Percentiles rank a stretch among this genome's conserved stretches.
These are phyloP conservation scores for Plasmodium sp. DNA, from an alignment of 169 alveolate species.

Conservation along the genomic window DNA sequence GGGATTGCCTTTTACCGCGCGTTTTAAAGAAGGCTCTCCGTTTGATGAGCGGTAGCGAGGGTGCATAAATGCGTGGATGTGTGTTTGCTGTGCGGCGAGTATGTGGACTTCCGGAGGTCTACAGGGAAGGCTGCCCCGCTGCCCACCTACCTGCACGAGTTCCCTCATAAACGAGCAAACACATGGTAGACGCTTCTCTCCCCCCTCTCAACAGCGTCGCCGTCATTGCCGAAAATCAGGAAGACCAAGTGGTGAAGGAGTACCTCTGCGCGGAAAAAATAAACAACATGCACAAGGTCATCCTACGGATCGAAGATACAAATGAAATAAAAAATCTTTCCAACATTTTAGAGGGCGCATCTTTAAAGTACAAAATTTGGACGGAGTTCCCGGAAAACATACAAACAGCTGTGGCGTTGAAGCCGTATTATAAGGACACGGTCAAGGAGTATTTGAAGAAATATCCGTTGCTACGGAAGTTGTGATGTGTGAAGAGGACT, in stretches of 20 bases:
- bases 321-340: slow-evolving; percentile 57
- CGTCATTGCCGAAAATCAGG: slow-evolving; percentile 70
- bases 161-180: background rate
- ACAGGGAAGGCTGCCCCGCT: background rate
- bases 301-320: slow-evolving; percentile 60
- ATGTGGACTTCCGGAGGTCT: background rate
- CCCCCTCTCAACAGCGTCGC: slow-evolving; percentile 59
- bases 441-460: slow-evolving; percentile 75
- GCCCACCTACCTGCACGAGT: background rate
- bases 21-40: background rate
- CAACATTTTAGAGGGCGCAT: slow-evolving; percentile 44
- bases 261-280: slow-evolving; percentile 75
- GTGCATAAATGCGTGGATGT: background rate
- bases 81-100: background rate
- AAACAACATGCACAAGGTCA: slow-evolving; percentile 77
- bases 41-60: background rate
- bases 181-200: background rate
- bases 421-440: slow-evolving; percentile 74
- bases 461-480: slow-evolving; percentile 66
- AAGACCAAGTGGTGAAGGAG: slow-evolving; percentile 66
- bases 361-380: slow-evolving; percentile 74
- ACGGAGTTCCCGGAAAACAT: slow-evolving; percentile 79
- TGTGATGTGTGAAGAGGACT: background rate
- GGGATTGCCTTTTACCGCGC: background rate
- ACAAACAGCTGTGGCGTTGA: slow-evolving; percentile 75